Base-by-base conservation (phyloP, 2,329 filamentous ascomycete species). In the Phyllosticta citriasiana region DNA sequence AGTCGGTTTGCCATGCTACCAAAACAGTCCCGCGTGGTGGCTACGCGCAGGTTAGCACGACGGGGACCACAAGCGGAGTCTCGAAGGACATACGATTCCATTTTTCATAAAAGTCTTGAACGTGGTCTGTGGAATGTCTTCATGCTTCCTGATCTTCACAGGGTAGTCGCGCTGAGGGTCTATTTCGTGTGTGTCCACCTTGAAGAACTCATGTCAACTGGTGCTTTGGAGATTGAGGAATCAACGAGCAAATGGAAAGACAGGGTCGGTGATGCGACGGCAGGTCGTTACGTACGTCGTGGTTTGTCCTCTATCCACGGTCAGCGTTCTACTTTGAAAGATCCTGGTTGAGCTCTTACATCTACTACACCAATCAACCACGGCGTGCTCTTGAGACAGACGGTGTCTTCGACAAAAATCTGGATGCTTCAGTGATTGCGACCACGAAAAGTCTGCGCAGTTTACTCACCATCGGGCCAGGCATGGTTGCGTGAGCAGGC, bases 11-110 rank as follows among this genome's bases (percentile, higher is more conserved):
- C 79, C 80, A 76, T 67, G 73, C 72, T 10, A 84, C 76, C 26
- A 81, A 75, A 8, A 82, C 78, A 52, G 79, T 80, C 61, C 78
- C 79, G 57, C 75, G 75, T 2, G 82, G 80, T 0, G 82, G 82
- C 65, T 62, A n/a, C 16, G 2, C 35, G 25, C 25, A 57, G 24
- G 52, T 63, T 35, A 59, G 53, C 19, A 27, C 35, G 51, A 25
- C 22, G 12, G 16, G 14, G n/a, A 26, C 25, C 14, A 19, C 22
- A 14, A 25, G 19, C 16, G 5, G 7, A 24, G 19, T 4, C 3
- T 8, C 10, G 7, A 16, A 10, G 19, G 24, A 8, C 58, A 16
- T 58, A 62, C 60, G 25, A 78, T 72, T 61, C 78, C 77, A 22
- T 71, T 72, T 53, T 67, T 69, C 65, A 77, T 66, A 64, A 79